phyloP scores from a whole-genome alignment of 1,284 basidiomycete species.

The Rhodotorula sp. region DNA sequence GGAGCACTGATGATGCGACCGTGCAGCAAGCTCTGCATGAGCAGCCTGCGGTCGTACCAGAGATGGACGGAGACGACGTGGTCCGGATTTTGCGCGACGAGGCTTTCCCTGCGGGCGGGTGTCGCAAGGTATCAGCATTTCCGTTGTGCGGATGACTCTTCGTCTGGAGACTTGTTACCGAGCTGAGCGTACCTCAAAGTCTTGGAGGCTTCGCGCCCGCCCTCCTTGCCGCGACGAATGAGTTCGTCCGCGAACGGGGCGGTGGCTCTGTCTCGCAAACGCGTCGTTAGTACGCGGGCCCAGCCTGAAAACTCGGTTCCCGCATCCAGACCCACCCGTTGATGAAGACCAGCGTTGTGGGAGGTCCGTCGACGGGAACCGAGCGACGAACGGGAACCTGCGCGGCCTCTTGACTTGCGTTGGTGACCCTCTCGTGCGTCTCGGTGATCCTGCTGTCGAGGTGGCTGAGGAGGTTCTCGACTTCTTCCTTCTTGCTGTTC shows the following conservation, averaged over 20 bases:
- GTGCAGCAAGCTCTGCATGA: background rate
- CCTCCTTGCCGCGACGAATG: background rate
- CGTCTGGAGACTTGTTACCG: rapidly evolving
- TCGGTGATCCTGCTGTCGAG: background rate
- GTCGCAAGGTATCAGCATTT: background rate
- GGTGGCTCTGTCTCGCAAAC: background rate
- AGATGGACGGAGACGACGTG: background rate
- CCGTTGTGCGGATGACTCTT: no score
- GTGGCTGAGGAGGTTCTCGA: background rate
- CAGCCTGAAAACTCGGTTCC: rapidly evolving
- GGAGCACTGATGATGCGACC: background rate
- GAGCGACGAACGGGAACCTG: background rate
- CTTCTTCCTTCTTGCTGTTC: background rate
- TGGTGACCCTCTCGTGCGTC: background rate
- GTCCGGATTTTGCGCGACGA: background rate
- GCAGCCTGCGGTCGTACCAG: background rate
- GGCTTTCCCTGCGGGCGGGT: background rate
- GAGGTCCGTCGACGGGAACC: background rate
- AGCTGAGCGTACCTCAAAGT: background rate
- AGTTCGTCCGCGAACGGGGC: constrained; percentile 7
- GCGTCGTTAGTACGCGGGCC: no score
- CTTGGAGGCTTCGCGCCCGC: background rate
- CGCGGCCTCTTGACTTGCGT: background rate
- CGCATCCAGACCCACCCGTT: background rate
- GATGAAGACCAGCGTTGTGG: background rate